Conservation (phyloP, 2,329 filamentous ascomycete species). For the Neofusicoccum umdonicola region DNA sequence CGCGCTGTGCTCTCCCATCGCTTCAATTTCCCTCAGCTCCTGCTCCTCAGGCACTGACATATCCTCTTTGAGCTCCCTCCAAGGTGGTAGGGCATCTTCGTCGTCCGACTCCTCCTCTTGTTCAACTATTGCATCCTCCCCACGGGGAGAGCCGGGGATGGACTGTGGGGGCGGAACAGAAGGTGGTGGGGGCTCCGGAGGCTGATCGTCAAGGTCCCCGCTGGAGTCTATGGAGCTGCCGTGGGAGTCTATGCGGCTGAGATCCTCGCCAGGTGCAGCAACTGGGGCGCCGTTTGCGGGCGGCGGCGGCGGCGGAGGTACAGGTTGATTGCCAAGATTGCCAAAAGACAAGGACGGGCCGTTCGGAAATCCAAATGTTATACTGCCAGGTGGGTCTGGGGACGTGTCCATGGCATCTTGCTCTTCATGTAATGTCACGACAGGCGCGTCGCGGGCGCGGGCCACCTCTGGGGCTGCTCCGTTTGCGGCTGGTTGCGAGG, state of each 20-base stretch:
- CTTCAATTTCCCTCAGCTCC: constrained; percentile 58
- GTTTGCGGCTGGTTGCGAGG: background rate
- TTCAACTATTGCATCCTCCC: background rate
- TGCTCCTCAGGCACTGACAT: constrained; percentile 54
- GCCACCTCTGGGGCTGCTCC: background rate
- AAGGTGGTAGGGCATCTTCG: constrained; percentile 36
- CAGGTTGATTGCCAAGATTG: constrained; percentile 18
- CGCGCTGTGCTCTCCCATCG: constrained; percentile 52
- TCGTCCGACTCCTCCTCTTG: constrained; percentile 35
- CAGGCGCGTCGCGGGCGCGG: background rate
- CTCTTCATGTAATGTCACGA: constrained; percentile 18
- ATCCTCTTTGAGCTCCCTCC: constrained; percentile 58
- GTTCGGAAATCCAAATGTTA: constrained; percentile 20
- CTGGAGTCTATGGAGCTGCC: constrained; percentile 12
- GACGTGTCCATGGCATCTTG: constrained; percentile 42
- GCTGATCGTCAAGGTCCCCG: background rate
- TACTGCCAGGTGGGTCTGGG: constrained; percentile 26
- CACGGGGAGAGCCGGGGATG: background rate
- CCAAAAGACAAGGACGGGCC: constrained; percentile 20
- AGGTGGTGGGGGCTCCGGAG: constrained; percentile 7
- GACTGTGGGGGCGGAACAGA: background rate
- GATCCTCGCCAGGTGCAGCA: constrained; percentile 5
- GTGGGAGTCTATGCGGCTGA: constrained; percentile 18
- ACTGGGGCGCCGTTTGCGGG: constrained; percentile 19
- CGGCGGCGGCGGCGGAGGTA: constrained; percentile 21